phyloP scores from a whole-genome alignment of 768 basidiomycete species.

The Dioszegia crocea region DNA sequence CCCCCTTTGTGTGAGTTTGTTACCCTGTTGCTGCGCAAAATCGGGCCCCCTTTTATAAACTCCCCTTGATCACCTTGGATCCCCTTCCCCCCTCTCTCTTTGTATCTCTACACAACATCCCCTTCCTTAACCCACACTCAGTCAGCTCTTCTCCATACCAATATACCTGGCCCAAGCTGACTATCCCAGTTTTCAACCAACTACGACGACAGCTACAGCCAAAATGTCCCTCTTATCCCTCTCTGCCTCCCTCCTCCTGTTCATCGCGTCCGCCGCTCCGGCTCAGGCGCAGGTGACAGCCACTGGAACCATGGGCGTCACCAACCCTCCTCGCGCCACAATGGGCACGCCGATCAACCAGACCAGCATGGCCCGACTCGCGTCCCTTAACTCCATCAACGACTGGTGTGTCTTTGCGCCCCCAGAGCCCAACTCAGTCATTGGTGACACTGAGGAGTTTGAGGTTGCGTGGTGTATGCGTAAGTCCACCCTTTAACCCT shows the following conservation, averaged over 20 bases:
- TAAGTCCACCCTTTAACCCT: constrained; percentile 42
- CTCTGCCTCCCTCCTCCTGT: constrained; percentile 4
- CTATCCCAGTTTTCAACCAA: neutral
- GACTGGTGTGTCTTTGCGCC: constrained; percentile 48
- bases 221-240: constrained; percentile 7
- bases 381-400: constrained; percentile 48
- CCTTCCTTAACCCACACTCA: neutral
- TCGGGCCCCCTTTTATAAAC: neutral
- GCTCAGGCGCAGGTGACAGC: constrained; percentile 47
- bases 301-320: constrained; percentile 41
- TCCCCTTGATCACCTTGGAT: too few species aligned
- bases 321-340: constrained; percentile 43
- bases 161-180: too few species aligned
- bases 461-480: constrained; percentile 52
- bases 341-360: constrained; percentile 49
- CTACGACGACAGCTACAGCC: neutral
- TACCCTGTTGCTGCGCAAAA: neutral
- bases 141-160: too few species aligned
- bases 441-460: constrained; percentile 50
- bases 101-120: neutral
- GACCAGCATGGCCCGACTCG: constrained; percentile 44
- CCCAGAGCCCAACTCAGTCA: constrained; percentile 33
- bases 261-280: constrained; percentile 3
- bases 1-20: neutral
- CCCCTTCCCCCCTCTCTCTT: neutral